Percentiles rank a stretch among this genome's conserved stretches.
Conservation (phyloP, 2,329 filamentous ascomycete species). For the Neonectria sp. region DNA sequence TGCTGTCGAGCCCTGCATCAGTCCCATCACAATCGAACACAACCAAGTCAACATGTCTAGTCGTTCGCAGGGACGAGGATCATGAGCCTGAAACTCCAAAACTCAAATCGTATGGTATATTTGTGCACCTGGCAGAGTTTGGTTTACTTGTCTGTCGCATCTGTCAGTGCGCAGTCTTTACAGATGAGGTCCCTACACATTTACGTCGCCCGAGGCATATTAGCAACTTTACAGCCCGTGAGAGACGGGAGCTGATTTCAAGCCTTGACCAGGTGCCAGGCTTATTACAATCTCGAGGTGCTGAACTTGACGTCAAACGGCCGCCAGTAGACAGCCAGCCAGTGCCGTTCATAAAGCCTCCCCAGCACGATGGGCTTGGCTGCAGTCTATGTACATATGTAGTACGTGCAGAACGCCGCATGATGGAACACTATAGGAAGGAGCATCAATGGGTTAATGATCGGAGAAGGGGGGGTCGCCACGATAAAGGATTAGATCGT, state of each 20-base stretch:
- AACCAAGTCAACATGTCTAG: too few species aligned
- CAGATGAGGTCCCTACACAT: neutral
- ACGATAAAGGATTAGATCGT: too few species aligned
- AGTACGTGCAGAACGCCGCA: too few species aligned
- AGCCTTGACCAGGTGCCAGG: neutral
- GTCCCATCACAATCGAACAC: too few species aligned
- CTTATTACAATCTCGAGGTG: neutral
- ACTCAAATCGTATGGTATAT: neutral
- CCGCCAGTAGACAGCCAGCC: neutral
- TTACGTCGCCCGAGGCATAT: neutral
- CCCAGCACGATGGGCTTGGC: neutral
- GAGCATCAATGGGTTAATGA: too few species aligned
- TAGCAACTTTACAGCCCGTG: neutral
- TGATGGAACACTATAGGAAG: too few species aligned
- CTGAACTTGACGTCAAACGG: neutral
- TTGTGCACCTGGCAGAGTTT: neutral
- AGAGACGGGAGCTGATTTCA: neutral
- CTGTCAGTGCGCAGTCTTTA: neutral
- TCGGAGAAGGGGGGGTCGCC: too few species aligned
- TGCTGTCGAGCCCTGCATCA: too few species aligned
- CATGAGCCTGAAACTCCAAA: neutral
- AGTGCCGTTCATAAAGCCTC: neutral
- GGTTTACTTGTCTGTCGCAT: neutral
- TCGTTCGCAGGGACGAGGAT: too few species aligned
- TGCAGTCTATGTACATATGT: neutral